These are phyloP conservation scores for Aspergillus olivimuriae DNA, from an alignment of 495 filamentous ascomycete genomes.

Conservation along the genomic window DNA sequence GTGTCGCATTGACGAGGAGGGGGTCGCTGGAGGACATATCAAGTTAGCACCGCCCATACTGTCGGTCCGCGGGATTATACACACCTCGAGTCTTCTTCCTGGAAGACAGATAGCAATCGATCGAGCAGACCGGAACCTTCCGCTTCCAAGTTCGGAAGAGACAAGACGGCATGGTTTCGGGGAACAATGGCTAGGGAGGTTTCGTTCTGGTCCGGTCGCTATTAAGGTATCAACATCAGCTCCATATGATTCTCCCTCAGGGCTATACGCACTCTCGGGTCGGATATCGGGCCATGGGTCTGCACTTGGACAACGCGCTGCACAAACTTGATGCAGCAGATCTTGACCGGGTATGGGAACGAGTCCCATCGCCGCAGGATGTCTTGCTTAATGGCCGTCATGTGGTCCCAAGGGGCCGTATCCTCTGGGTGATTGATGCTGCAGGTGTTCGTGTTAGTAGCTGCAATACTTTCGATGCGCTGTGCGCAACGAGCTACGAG, in stretches of 20 bases:
- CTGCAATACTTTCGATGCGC: background rate
- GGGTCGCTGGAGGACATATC: constrained; percentile 57
- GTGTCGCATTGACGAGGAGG: constrained; percentile 81
- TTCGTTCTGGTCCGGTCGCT: constrained; percentile 81
- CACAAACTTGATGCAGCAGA: constrained; percentile 96
- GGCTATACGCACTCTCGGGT: constrained; percentile 67
- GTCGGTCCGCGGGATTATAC: constrained; percentile 1
- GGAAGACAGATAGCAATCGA: constrained; percentile 76
- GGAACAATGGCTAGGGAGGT: constrained; percentile 83
- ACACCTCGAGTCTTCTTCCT: constrained; percentile 79
- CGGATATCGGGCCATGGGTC: constrained; percentile 72
- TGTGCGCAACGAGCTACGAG: no score
- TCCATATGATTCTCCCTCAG: background rate
- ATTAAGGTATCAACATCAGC: constrained; percentile 20
- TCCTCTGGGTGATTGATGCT: constrained; percentile 83
- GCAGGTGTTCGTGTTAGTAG: constrained; percentile 28
- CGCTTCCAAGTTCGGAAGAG: constrained; percentile 75
- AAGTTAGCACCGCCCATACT: constrained; percentile 4
- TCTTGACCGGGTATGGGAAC: constrained; percentile 65
- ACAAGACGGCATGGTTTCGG: constrained; percentile 68
- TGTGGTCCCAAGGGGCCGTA: constrained; percentile 74
- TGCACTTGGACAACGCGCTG: constrained; percentile 90
- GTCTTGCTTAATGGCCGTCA: constrained; percentile 80
- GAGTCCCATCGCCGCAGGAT: constrained; percentile 86
- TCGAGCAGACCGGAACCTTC: constrained; percentile 87